Percentiles rank a stretch among this genome's conserved stretches.
Evolutionary conservation across 257 asterid species (phyloP).

Genomic region (Rubia yunnanensis): DNA sequence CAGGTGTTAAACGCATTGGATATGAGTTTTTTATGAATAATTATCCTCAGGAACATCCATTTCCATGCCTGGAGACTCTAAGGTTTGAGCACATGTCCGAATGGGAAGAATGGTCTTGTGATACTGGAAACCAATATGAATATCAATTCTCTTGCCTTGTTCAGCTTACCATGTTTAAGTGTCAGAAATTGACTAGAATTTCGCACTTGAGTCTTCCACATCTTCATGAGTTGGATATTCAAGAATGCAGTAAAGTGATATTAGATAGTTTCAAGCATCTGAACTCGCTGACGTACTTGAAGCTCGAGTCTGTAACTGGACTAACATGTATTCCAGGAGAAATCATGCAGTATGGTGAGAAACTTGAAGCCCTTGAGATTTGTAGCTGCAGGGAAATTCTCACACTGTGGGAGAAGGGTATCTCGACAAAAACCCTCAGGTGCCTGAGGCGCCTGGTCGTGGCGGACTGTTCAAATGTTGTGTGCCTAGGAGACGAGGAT

Average conservation of each 20-base stretch:
- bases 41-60: conserved; percentile 26
- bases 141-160: conserved; percentile 35
- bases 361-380: conserved; percentile 55
- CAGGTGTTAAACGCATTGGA: conserved; percentile 38
- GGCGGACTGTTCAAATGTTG: conserved; percentile 45
- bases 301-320: conserved; percentile 43
- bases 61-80: conserved; percentile 47
- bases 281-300: conserved; percentile 34
- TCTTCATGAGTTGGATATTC: conserved; percentile 39
- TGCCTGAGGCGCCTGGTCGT: conserved; percentile 46
- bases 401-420: conserved; percentile 38
- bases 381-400: conserved; percentile 46
- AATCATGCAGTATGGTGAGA: conserved; percentile 27
- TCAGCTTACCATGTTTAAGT: conserved; percentile 47
- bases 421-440: conserved; percentile 26
- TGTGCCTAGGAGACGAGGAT: conserved; percentile 41
- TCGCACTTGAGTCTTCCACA: conserved; percentile 39
- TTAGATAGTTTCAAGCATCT: conserved; percentile 38
- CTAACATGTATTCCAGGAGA: conserved; percentile 36
- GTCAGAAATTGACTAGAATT: conserved; percentile 36
- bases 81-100: conserved; percentile 52
- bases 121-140: conserved; percentile 14
- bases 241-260: conserved; percentile 42
- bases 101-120: conserved; percentile 52
- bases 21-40: conserved; percentile 39